These are phyloP conservation scores for Tetragonia tetragonoides DNA, from an alignment of 148 eudicot species.

Conservation along the genomic window DNA sequence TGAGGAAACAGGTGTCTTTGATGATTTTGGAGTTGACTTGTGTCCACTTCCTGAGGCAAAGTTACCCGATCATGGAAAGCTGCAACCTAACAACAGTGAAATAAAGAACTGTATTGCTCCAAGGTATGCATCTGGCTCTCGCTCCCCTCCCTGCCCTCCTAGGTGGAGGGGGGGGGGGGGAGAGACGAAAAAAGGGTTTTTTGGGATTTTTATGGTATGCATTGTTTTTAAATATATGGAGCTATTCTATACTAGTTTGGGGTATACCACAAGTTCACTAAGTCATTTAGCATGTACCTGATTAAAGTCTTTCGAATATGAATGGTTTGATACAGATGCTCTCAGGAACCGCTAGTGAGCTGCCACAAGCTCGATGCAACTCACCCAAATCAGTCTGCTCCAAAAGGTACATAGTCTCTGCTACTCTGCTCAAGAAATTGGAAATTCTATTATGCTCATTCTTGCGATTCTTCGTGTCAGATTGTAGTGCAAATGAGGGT, in stretches of 20 bases:
- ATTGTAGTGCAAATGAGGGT: constrained; percentile 35
- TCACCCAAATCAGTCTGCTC: constrained; percentile 30
- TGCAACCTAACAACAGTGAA: constrained; percentile 20
- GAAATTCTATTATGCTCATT: not conserved
- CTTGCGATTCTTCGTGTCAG: constrained; percentile 31
- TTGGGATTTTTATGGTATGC: too few species aligned
- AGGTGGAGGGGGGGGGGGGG: not conserved
- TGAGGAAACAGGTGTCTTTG: constrained; percentile 30
- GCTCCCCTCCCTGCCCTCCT: not conserved
- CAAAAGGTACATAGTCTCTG: constrained; percentile 33
- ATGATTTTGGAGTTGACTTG: constrained; percentile 51
- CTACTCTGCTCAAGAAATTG: not conserved
- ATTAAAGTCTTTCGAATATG: not conserved
- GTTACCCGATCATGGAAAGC: constrained; percentile 18
- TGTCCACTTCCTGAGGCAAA: constrained; percentile 38
- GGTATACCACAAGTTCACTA: not conserved
- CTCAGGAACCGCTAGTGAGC: constrained; percentile 25
- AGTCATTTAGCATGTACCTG: not conserved
- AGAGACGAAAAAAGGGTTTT: too few species aligned
- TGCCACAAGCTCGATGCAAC: constrained; percentile 36
- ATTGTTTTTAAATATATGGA: too few species aligned
- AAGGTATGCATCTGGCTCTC: constrained; percentile 30
- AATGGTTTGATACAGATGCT: constrained; percentile 25
- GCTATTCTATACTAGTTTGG: not conserved
- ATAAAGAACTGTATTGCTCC: constrained; percentile 17